Conservation (phyloP, 306 rosid species). For the Begonia masoniana region DNA sequence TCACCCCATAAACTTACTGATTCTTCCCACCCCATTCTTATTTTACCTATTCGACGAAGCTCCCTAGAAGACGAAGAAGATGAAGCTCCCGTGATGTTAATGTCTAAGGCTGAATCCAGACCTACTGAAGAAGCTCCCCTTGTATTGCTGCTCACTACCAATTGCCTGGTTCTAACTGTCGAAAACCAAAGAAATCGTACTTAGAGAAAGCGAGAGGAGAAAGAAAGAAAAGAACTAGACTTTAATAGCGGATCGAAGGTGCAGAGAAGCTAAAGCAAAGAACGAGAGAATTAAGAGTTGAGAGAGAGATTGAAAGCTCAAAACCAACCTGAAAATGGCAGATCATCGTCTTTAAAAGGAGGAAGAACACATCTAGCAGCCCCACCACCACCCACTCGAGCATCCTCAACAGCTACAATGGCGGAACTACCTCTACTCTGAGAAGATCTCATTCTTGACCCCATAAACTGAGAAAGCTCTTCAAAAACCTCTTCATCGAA, state of each 20-base stretch:
- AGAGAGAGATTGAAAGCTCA: no score
- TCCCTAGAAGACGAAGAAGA: slow-evolving; percentile 33
- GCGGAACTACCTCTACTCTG: slow-evolving; percentile 27
- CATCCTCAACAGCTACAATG: slow-evolving; percentile 21
- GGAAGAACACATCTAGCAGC: slow-evolving; percentile 31
- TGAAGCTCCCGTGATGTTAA: slow-evolving; percentile 28
- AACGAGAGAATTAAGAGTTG: no score
- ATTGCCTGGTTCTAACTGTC: slow-evolving; percentile 53
- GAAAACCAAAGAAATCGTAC: no score
- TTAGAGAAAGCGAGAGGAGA: no score
- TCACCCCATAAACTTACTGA: slow-evolving; percentile 84
- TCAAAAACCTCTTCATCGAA: slow-evolving; percentile 95
- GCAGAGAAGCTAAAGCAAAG: no score
- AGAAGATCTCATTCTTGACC: slow-evolving; percentile 59
- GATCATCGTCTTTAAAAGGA: slow-evolving; percentile 49
- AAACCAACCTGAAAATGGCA: slow-evolving; percentile 33
- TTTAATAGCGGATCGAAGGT: no score
- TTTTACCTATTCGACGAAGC: slow-evolving; percentile 70
- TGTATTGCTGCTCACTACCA: slow-evolving; percentile 14
- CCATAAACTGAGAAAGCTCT: slow-evolving; percentile 89
- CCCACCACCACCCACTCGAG: background rate
- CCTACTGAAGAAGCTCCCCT: slow-evolving; percentile 43
- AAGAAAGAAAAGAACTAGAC: no score
- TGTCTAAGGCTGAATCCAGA: slow-evolving; percentile 35
- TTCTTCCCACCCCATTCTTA: slow-evolving; percentile 87